Base-by-base conservation (phyloP, 805 yeast species). In the Saccharomycodes ludwigii region DNA sequence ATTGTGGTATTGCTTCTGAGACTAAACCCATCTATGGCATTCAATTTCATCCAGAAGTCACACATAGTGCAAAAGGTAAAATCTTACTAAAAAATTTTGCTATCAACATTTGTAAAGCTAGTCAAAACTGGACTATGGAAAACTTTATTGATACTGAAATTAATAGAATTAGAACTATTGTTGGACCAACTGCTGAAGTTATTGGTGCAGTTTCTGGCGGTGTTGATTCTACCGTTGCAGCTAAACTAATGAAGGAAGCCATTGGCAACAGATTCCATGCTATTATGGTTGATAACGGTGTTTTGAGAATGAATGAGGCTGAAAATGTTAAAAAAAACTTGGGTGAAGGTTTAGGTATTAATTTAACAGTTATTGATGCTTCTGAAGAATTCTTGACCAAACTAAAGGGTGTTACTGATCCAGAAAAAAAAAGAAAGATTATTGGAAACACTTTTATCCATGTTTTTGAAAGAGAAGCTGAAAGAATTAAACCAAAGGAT, bases 141-240 rank as follows among this genome's bases (percentile, higher is more conserved):
- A 91, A 91, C 69, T 91, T 91, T 61, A 82, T 91, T 52, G 95
- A 84, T 50, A 84, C 95, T 42, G 98, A 91, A 68, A 86, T 91
- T 50, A 75, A 80, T 45, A 77, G 98, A 62, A 91, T 91, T 48
- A 73, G 85, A 60, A 68, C 72, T 33, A 66, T 88, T 43, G 96
- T 91, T 45, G 98, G 98, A 32, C 96, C 95, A 44, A 77, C 85
- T 36, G 97, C 95, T 36, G 97, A 91, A 64, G 98, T 91, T 42
- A 91, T 91, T 53, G 98, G 98, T 63, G 98, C 98, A 34, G 98
- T 91, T 43, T 84, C 95, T 32, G 98, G 98, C 52, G 98, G 98
- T 67, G 98, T 91, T 41, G 98, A 91, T 63, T 91, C 98, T 32
- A 91, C 98, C 30, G 98, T 91, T 39, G 98, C 96, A 44, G 96